Conservation (phyloP, 83 land plant genomes). For the Larix sibirica region DNA sequence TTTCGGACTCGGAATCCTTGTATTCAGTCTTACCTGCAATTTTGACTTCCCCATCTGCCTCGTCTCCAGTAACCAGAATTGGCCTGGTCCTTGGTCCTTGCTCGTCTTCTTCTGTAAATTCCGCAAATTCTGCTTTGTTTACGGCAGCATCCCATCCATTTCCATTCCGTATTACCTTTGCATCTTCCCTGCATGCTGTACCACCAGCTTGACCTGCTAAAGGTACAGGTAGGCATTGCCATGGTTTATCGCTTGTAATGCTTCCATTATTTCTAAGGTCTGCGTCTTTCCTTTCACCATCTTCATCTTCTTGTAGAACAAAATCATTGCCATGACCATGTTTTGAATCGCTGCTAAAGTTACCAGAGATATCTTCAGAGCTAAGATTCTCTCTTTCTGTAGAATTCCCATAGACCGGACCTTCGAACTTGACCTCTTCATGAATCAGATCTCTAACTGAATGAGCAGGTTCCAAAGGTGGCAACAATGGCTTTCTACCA, state of each 20-base stretch:
- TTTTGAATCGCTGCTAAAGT: background rate
- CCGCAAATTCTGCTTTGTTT: background rate
- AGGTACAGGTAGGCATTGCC: background rate
- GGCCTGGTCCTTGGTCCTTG: background rate
- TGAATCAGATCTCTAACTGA: slow-evolving; percentile 4
- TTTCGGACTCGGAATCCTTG: background rate
- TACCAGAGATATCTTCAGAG: background rate
- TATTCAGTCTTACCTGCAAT: background rate
- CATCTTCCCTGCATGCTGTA: background rate
- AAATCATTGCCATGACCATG: background rate
- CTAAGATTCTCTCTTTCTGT: background rate
- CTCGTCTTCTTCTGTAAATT: background rate
- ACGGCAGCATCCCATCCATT: background rate
- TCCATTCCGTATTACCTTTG: background rate
- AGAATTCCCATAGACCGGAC: background rate
- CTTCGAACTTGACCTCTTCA: background rate
- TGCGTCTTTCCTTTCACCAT: background rate
- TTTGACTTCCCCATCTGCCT: background rate
- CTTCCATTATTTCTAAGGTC: background rate
- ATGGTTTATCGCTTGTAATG: background rate
- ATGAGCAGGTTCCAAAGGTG: slow-evolving; percentile 17
- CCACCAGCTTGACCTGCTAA: background rate
- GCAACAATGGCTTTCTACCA: slow-evolving; percentile 10
- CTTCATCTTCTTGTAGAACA: background rate
- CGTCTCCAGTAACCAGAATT: background rate